phyloP scores from a whole-genome alignment of 345 rosid species.

The Theobroma cacao region DNA sequence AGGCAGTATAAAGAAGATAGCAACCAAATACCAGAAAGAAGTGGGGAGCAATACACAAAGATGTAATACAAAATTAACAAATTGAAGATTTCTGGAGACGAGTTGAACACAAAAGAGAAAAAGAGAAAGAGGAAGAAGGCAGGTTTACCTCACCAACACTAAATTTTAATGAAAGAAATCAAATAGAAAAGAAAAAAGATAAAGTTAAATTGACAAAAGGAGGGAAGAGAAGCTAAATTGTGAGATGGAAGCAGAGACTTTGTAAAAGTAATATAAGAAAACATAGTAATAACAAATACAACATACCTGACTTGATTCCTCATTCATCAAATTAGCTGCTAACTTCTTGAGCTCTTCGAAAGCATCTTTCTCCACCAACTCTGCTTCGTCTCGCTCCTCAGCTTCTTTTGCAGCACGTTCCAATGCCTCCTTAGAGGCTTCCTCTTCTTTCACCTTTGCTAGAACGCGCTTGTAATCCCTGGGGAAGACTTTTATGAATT shows the following conservation, averaged over 20 bases:
- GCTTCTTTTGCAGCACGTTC: constrained; percentile 45
- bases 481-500: constrained; percentile 90
- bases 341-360: constrained; percentile 89
- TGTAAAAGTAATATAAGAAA: background rate
- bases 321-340: constrained; percentile 59
- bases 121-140: background rate
- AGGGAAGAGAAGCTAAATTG: background rate
- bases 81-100: background rate
- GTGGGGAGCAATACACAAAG: background rate
- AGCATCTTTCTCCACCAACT: constrained; percentile 61
- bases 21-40: background rate
- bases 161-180: background rate
- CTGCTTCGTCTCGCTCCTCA: constrained; percentile 57
- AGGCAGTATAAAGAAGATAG: background rate
- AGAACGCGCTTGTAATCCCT: constrained; percentile 95
- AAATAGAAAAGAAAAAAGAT: background rate
- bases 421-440: constrained; percentile 38
- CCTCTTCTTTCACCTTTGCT: constrained; percentile 63
- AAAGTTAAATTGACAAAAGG: background rate
- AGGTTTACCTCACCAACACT: background rate
- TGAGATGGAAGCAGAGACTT: background rate
- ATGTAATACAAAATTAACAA: background rate
- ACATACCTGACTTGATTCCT: constrained; percentile 41
- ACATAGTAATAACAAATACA: background rate
- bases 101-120: background rate